A percentile compares a stretch with the other conserved stretches of the same genome.
phyloP scores from a whole-genome alignment of 352 stramenopile species.

The Blastocystis sp. region DNA sequence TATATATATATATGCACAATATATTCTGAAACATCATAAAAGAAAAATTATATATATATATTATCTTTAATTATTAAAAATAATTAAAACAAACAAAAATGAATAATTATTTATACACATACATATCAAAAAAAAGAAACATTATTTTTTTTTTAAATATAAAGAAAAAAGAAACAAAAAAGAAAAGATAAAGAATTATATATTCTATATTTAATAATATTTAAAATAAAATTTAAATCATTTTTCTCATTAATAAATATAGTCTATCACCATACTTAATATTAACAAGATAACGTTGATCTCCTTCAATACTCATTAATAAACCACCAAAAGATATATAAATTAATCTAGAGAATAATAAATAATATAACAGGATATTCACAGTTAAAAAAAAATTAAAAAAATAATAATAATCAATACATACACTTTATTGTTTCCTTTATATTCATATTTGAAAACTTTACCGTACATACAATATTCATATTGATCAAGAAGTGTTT shows the following conservation, averaged over 20 bases:
- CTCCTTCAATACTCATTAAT: constrained; percentile 29
- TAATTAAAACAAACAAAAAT: no score
- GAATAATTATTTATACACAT: no score
- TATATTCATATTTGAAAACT: constrained; percentile 37
- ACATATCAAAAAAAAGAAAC: no score
- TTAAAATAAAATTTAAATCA: constrained; percentile 31
- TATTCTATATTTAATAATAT: constrained; percentile 17
- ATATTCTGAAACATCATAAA: no score
- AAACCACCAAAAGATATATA: constrained; percentile 32
- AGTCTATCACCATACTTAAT: constrained; percentile 32
- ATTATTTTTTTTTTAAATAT: no score
- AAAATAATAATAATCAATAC: no score
- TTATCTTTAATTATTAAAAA: no score
- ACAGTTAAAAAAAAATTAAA: no score
- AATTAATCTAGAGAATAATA: constrained; percentile 17
- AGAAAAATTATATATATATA: no score
- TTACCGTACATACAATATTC: constrained; percentile 37
- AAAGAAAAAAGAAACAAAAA: constrained; percentile 4
- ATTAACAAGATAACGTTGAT: constrained; percentile 24
- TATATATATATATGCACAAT: no score
- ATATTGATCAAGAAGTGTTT: constrained; percentile 33
- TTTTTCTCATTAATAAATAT: constrained; percentile 30
- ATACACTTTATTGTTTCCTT: constrained; percentile 31
- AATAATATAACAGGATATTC: no score
- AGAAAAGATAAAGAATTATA: constrained; percentile 9